These are phyloP conservation scores for Pyricularia sp. DNA, from an alignment of 2,329 filamentous ascomycete species.

Conservation along the genomic window DNA sequence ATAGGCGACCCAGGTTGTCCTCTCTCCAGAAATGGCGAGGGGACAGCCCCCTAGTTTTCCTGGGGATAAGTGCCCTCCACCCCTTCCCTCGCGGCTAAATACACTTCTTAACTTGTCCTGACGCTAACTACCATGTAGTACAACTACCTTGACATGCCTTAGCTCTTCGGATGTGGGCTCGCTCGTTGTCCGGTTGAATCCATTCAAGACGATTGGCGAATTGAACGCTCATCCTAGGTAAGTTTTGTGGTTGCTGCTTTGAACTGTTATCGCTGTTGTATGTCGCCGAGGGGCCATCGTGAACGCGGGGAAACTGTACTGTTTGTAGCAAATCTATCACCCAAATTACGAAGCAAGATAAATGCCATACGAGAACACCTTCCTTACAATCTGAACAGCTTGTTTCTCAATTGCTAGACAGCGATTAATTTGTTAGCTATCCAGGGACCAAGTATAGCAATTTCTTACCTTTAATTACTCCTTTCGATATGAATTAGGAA, in stretches of 20 bases:
- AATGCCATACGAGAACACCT: no score
- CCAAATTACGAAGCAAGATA: no score
- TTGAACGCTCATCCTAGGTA: not conserved
- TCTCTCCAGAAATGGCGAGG: conserved; percentile 36
- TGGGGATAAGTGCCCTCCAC: conserved; percentile 35
- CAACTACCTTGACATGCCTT: not conserved
- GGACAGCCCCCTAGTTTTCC: conserved; percentile 29
- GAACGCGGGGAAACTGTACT: no score
- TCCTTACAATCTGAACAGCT: no score
- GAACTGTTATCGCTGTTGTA: not conserved
- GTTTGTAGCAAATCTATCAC: no score
- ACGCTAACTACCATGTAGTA: not conserved
- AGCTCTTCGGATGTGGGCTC: not conserved
- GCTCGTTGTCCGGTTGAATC: not conserved
- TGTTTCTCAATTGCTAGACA: no score
- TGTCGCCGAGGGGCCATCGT: no score
- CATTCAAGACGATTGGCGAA: not conserved
- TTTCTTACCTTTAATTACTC: no score
- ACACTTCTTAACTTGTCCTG: not conserved
- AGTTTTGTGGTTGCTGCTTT: not conserved
- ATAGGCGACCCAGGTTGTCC: conserved; percentile 33
- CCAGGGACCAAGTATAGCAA: no score
- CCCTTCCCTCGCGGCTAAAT: not conserved
- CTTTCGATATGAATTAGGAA: no score
- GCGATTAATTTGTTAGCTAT: no score